These are phyloP conservation scores for Zizania palustris DNA, from an alignment of 202 grass and related monocot species.

Conservation along the genomic window DNA sequence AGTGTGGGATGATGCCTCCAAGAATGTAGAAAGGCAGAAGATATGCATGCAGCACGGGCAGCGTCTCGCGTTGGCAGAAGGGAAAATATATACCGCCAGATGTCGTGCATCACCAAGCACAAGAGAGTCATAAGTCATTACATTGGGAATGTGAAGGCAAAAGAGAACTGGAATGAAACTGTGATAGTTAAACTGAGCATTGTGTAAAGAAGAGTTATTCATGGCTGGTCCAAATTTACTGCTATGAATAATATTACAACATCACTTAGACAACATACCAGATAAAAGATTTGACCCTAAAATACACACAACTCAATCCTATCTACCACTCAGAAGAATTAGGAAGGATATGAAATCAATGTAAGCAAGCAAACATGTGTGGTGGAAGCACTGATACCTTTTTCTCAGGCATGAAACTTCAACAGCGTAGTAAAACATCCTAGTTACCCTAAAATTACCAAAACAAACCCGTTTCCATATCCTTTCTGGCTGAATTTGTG, in stretches of 20 bases:
- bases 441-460: background rate
- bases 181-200: too few relatives aligned
- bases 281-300: too few relatives aligned
- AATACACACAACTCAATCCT: too few relatives aligned
- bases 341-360: background rate
- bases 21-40: constrained; percentile 15
- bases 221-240: too few relatives aligned
- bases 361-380: background rate
- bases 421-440: background rate
- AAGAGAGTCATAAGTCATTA: background rate
- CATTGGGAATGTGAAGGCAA: background rate
- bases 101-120: constrained; percentile 20
- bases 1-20: constrained; percentile 22
- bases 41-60: constrained; percentile 5
- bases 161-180: background rate
- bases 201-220: too few relatives aligned
- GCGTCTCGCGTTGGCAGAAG: constrained; percentile 8
- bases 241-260: too few relatives aligned
- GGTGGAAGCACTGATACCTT: background rate
- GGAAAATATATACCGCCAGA: constrained; percentile 11
- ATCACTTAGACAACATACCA: too few relatives aligned
- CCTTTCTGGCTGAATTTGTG: background rate
- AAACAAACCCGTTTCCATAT: background rate
- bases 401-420: background rate
- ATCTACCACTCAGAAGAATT: too few relatives aligned